phyloP scores from a whole-genome alignment of 106 monocot species.

The Acorus calamus region DNA sequence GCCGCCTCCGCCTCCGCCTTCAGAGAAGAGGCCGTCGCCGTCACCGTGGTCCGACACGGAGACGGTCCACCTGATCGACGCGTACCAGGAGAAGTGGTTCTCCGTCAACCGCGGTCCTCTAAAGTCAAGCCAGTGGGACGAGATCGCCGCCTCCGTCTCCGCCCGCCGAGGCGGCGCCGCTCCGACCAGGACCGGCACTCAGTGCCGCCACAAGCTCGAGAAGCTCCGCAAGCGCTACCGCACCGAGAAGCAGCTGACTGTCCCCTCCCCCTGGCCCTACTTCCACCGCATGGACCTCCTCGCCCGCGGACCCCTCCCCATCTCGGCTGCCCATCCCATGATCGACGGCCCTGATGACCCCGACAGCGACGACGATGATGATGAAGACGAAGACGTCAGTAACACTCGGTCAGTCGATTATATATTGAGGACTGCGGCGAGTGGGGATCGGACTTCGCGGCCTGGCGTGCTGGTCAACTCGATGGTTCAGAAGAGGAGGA shows the following conservation, averaged over 20 bases:
- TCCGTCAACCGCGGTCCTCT: conserved; percentile 51
- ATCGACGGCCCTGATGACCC: conserved; percentile 13
- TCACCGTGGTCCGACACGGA: conserved; percentile 51
- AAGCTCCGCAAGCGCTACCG: conserved; percentile 6
- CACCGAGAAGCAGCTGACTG: conserved; percentile 25
- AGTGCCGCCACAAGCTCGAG: conserved; percentile 53
- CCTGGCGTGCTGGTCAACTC: neutral
- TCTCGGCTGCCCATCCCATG: conserved; percentile 8
- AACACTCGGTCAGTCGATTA: neutral
- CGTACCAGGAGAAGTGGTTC: conserved; percentile 61
- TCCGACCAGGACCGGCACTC: conserved; percentile 40
- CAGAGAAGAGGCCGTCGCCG: neutral
- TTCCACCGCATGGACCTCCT: conserved; percentile 46
- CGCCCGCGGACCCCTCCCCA: conserved; percentile 40
- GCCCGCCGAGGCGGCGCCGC: conserved; percentile 22
- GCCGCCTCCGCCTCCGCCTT: no score
- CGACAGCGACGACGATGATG: conserved; percentile 11
- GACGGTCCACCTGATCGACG: conserved; percentile 47
- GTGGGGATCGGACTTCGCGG: neutral
- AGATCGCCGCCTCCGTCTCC: conserved; percentile 44
- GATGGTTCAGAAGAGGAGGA: neutral
- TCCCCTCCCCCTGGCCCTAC: conserved; percentile 43
- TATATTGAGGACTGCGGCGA: conserved; percentile 28
- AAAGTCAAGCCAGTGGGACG: conserved; percentile 59
- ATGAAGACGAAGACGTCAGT: neutral